Conservation (phyloP, 768 basidiomycete species). For the Kondoa malvinella region DNA sequence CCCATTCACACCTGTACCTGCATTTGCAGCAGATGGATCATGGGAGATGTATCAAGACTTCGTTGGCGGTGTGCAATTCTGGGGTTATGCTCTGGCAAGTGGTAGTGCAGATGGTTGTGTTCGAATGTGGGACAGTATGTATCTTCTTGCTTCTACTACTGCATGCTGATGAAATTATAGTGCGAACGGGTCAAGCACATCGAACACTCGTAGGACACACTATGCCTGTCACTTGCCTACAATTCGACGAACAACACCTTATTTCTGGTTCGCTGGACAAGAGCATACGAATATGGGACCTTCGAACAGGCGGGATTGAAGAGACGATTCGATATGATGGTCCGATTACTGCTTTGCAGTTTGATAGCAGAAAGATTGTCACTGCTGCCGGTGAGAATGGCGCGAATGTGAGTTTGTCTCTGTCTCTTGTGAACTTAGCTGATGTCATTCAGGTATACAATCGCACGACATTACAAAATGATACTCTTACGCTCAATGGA, state of each 20-base stretch:
- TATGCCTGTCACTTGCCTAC: conserved; percentile 72
- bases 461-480: conserved; percentile 76
- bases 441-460: conserved; percentile 57
- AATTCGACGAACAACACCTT: conserved; percentile 91
- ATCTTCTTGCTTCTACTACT: not conserved
- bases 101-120: conserved; percentile 95
- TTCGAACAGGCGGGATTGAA: conserved; percentile 68
- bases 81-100: conserved; percentile 93
- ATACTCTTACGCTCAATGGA: conserved; percentile 72
- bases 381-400: conserved; percentile 87
- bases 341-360: conserved; percentile 77
- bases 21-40: conserved; percentile 60
- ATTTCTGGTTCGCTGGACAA: conserved; percentile 87
- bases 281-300: conserved; percentile 86
- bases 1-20: conserved; percentile 52
- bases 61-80: conserved; percentile 92
- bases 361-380: conserved; percentile 82
- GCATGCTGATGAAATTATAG: conserved; percentile 34
- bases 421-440: conserved; percentile 8
- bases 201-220: conserved; percentile 84
- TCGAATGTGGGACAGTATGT: conserved; percentile 98
- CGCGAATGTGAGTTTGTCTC: conserved; percentile 47
- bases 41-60: conserved; percentile 96
- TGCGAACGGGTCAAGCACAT: conserved; percentile 95
- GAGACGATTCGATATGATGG: conserved; percentile 84